Evolutionary conservation across 495 filamentous ascomycete species (phyloP), one percentile per base, ranked within the genome.

Genomic region (Trichoderma asperelloides): DNA sequence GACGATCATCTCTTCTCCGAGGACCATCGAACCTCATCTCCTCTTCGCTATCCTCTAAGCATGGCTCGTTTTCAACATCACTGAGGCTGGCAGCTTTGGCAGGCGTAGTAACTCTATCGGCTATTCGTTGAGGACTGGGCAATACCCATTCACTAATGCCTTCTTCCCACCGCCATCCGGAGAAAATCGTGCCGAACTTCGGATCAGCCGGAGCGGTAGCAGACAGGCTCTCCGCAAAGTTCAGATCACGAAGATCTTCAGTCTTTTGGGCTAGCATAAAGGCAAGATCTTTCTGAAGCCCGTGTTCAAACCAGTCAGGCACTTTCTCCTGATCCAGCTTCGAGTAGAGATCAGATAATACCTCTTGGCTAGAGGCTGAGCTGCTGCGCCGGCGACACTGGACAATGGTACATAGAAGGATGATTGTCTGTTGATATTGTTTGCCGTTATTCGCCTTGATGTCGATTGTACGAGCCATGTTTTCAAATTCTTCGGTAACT

Each of bases 81-180:
- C 11, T 60, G 1, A 11, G 27, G 11, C 28, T 60, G 15, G 27
- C 23, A 9, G 27, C 11, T 5, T 28, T 60, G 25, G 16, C 25
- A 4, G 55, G 0, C 12, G 25, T 30, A 25, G 23, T 27, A 37
- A 7, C 21, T 49, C 13, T 33, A 15, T n/a, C n/a, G 2, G n/a
- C 27, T 62, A 13, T n/a, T 23, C 30, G 55, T 21, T 67, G 69
- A 43, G 77, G 77, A 63, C 75, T 80, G 21, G 69, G 72, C 13
- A 70, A 78, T 21, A 84, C 78, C 82, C 82, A 85, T 75, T 85
- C 82, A 64, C 81, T 77, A 69, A 85, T 84, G 28, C 78, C 82
- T 67, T 83, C 82, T 66, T 85, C 82, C 82, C 82, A 85, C 7
- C 76, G 73, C 66, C 78, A 81, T 18, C 78, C 76, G 9, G 74